Base-by-base conservation (phyloP, 345 rosid species). In the Odontarrhena argentea region DNA sequence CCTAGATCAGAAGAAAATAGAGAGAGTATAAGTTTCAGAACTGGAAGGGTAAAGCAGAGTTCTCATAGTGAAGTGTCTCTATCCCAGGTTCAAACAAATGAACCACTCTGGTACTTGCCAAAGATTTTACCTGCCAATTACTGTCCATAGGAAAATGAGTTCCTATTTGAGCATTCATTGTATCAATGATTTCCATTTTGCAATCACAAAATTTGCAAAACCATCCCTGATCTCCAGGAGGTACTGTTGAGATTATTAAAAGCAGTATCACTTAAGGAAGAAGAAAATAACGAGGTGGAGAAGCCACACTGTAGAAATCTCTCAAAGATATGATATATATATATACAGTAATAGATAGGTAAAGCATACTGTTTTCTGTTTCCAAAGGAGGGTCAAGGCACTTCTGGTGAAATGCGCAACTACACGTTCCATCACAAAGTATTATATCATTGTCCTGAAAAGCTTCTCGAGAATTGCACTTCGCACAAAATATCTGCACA, bases 181-280 rank as follows among this genome's bases (percentile, higher is more conserved):
- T 70, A 55, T 88, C 99, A 47, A 94, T 79, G 64, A 94, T 88
- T 71, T 86, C 97, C 78, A 91, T 91, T 80, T 93, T 87, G 68
- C 92, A 85, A 40, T 84, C 96, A 79, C 99, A 94, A 58, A 82
- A 78, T 72, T 84, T 85, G 83, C 99, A 94, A 76, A 85, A 91
- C 96, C 99, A 94, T 74, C 99, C 93, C 69, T 88, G 96, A 64
- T 88, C 99, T 75, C 92, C 93, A 28, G 96, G 96, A 65, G 99
- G 99, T 56, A 94, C 97, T 94, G 85, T 77, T 77, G 40, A 60
- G 6, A 49, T 75, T 67, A 22, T 69, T 38, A 42, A 78, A 69
- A 68, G 43, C 55, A 60, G 68, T 25, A 14, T 51, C 50, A 63
- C 25, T 35, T 13, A 7, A 41, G 64, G 47, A 60, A 68, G 32